Percentiles rank a stretch among this genome's conserved stretches.
phyloP scores from a whole-genome alignment of 129 eudicot genomes.

The Flaveria brownii region DNA sequence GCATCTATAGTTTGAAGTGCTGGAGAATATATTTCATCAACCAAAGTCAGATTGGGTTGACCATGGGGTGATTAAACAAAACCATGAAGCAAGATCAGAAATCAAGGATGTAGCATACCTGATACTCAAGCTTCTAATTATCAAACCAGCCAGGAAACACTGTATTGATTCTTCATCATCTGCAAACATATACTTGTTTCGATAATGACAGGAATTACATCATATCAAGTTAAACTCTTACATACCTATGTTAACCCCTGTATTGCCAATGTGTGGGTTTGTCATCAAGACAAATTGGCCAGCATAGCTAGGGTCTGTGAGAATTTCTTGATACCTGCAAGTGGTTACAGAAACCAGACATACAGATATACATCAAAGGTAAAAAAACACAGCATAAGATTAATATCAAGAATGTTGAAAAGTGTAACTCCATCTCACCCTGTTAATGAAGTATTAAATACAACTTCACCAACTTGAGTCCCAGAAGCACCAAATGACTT shows the following conservation, averaged over 20 bases:
- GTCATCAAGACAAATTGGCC: slow-evolving; percentile 99
- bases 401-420: slow-evolving; percentile 7
- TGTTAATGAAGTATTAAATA: slow-evolving; percentile 88
- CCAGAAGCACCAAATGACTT: slow-evolving; percentile 97
- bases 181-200: slow-evolving; percentile 32
- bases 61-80: neutral
- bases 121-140: slow-evolving; percentile 88
- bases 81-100: neutral
- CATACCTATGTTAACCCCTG: slow-evolving; percentile 95
- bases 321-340: slow-evolving; percentile 90
- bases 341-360: neutral
- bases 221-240: slow-evolving; percentile 16
- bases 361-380: neutral
- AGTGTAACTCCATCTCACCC: slow-evolving; percentile 52
- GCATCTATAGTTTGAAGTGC: slow-evolving; percentile 93
- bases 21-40: slow-evolving; percentile 31
- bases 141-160: slow-evolving; percentile 88
- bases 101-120: slow-evolving; percentile 45
- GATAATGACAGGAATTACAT: slow-evolving; percentile 6
- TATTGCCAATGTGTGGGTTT: slow-evolving; percentile 90
- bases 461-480: slow-evolving; percentile 99
- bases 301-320: slow-evolving; percentile 98
- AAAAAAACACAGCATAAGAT: neutral
- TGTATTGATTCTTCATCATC: slow-evolving; percentile 94
- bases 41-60: neutral